phyloP scores from a whole-genome alignment of 306 rosid genomes.

The Citrullus colocynthis region DNA sequence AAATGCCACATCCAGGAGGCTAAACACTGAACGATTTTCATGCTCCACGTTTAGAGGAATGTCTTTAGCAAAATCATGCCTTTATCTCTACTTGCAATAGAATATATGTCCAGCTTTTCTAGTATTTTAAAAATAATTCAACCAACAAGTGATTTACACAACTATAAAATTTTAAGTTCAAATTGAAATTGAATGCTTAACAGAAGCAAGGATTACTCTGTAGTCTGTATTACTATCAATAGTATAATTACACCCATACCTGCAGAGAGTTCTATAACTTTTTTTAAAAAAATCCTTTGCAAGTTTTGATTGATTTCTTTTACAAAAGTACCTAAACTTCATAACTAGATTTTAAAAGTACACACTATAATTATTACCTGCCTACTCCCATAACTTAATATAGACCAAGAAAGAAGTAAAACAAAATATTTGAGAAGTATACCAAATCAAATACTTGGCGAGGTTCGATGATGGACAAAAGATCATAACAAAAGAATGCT shows the following conservation, averaged over 20 bases:
- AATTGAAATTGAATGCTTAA: background rate
- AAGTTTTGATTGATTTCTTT: background rate
- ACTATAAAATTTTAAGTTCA: background rate
- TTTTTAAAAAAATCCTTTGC: background rate
- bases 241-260: background rate
- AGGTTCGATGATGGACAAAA: slow-evolving; percentile 85
- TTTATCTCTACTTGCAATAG: background rate
- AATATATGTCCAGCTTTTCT: background rate
- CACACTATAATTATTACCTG: background rate
- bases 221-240: background rate
- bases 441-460: slow-evolving; percentile 99
- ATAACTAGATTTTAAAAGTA: background rate
- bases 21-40: background rate
- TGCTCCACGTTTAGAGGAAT: background rate
- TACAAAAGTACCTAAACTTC: background rate
- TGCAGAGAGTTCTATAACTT: background rate
- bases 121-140: background rate
- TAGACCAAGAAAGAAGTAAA: background rate
- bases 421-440: slow-evolving; percentile 16
- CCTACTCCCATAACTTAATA: background rate
- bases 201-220: background rate
- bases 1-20: background rate
- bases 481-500: slow-evolving; percentile 97
- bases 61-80: background rate
- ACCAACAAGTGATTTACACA: background rate